A percentile compares a stretch with the other conserved stretches of the same genome.
Conservation (phyloP, 2,329 filamentous ascomycete genomes). For the Penicillium hordei region DNA sequence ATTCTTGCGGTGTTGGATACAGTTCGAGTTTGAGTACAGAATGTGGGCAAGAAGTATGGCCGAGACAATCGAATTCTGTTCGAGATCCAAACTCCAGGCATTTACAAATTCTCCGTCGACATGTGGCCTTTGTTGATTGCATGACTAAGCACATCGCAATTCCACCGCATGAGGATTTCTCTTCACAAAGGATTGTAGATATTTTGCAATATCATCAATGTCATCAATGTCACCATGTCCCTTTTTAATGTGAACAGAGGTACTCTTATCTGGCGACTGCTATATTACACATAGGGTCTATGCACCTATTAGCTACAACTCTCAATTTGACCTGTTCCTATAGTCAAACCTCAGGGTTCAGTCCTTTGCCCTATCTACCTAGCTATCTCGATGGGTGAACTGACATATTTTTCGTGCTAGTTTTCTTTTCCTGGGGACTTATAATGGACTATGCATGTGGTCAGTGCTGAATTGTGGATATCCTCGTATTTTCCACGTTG, state of each 20-base stretch:
- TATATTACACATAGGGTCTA: background rate
- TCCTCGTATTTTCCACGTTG: background rate
- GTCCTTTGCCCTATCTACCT: background rate
- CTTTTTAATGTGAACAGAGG: background rate
- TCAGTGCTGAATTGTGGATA: background rate
- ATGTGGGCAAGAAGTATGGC: background rate
- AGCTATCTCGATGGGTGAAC: background rate
- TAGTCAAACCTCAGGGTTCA: background rate
- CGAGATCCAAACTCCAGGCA: background rate
- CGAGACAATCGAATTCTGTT: background rate
- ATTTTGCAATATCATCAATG: background rate
- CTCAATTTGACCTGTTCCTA: background rate
- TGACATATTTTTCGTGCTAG: background rate
- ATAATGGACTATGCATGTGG: background rate
- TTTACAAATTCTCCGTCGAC: background rate
- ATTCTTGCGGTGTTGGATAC: conserved; percentile 12
- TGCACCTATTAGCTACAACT: background rate
- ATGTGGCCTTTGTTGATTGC: background rate
- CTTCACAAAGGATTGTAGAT: background rate
- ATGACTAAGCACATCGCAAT: conserved; percentile 1
- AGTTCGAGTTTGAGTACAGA: background rate
- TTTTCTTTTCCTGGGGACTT: background rate
- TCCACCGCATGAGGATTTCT: background rate
- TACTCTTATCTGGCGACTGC: background rate
- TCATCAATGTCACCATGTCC: background rate